Percentiles rank a stretch among this genome's conserved stretches.
Conservation (phyloP, 2,329 filamentous ascomycete genomes). For the Spiromastix sp. region DNA sequence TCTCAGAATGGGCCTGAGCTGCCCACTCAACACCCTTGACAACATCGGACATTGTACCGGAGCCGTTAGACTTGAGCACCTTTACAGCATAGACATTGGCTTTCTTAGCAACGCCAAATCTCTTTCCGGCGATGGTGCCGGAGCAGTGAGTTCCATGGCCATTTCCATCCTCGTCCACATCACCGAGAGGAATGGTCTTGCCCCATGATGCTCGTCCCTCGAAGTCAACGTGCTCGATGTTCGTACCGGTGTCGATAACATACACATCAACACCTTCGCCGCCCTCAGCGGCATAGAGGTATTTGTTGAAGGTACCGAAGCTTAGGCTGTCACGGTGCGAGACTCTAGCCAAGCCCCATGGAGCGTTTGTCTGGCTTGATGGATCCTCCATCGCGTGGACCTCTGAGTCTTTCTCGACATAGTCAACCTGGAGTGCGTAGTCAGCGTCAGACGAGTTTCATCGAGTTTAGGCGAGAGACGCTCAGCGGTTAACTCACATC, state of each 20-base stretch:
- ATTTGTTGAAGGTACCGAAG: constrained; percentile 97
- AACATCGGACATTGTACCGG: constrained; percentile 96
- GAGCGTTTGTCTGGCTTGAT: constrained; percentile 77
- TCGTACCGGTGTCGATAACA: constrained; percentile 96
- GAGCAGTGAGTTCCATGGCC: constrained; percentile 99
- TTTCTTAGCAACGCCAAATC: constrained; percentile 99
- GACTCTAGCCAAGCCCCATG: constrained; percentile 98
- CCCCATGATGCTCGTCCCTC: constrained; percentile 94
- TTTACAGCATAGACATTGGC: constrained; percentile 94
- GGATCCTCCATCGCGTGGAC: constrained; percentile 64
- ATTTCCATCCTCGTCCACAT: constrained; percentile 87
- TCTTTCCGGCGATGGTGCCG: constrained; percentile 93
- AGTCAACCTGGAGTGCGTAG: constrained; percentile 61
- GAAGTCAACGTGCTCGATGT: constrained; percentile 88
- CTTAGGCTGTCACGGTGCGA: constrained; percentile 81
- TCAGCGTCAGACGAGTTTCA: constrained; percentile 7
- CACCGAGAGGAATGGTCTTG: constrained; percentile 80
- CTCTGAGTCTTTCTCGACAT: constrained; percentile 87
- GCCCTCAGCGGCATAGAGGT: constrained; percentile 79
- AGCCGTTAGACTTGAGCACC: constrained; percentile 94
- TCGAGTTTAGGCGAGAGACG: not conserved
- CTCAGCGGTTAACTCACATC: constrained; percentile 71
- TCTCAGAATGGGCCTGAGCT: constrained; percentile 65
- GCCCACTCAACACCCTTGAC: constrained; percentile 97
- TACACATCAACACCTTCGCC: constrained; percentile 98